Evolutionary conservation across 169 alveolate species (phyloP).

Genomic region (Cryptosporidium baileyi): DNA sequence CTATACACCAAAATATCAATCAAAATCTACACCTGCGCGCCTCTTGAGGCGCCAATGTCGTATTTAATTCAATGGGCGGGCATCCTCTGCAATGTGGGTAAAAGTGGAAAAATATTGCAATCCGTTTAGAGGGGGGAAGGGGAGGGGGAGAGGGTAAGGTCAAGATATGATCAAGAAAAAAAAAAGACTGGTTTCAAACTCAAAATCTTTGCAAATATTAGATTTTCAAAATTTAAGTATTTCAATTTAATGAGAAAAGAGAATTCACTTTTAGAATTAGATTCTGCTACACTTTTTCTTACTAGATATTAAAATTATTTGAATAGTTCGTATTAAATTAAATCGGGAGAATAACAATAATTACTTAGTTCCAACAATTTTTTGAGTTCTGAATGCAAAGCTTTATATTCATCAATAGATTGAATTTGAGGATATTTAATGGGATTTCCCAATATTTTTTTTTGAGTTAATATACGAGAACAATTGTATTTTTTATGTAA

Average conservation of each 20-base stretch:
- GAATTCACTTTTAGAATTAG: neutral
- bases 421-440: neutral
- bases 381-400: slow-evolving; percentile 22
- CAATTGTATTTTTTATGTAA: slow-evolving; percentile 2
- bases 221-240: no score
- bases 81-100: slow-evolving; percentile 11
- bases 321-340: no score
- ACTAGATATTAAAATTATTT: neutral
- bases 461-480: slow-evolving; percentile 26
- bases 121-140: neutral
- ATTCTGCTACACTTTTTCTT: neutral
- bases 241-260: neutral
- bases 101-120: slow-evolving; percentile 48
- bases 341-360: slow-evolving; percentile 58
- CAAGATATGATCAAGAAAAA: slow-evolving; percentile 29
- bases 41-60: slow-evolving; percentile 47
- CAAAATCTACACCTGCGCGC: slow-evolving; percentile 55
- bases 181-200: no score
- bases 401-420: slow-evolving; percentile 54
- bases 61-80: slow-evolving; percentile 50
- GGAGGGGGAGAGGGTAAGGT: neutral
- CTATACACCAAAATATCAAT: slow-evolving; percentile 25
- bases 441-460: neutral
- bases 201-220: no score
- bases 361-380: slow-evolving; percentile 40